Percentiles rank a stretch among this genome's conserved stretches.
These are phyloP conservation scores for Marsdenia floribunda DNA, from an alignment of 257 asterid species.

Conservation along the genomic window DNA sequence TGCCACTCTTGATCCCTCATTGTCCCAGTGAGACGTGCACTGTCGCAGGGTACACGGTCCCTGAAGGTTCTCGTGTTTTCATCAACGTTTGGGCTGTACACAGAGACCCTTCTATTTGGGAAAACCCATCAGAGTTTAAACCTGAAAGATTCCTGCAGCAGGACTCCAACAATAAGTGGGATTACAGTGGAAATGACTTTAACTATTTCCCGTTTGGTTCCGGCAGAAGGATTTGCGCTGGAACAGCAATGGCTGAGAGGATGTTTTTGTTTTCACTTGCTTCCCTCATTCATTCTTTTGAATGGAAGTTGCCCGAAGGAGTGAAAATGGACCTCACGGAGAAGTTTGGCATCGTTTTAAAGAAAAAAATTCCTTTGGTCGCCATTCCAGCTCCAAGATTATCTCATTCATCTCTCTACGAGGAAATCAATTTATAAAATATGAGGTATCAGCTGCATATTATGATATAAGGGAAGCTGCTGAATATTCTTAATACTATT, in stretches of 20 bases:
- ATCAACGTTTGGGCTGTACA: constrained; percentile 70
- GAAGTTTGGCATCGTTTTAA: constrained; percentile 63
- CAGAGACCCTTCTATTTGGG: constrained; percentile 50
- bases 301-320: constrained; percentile 42
- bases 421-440: background rate
- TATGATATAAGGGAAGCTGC: too few relatives aligned
- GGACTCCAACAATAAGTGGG: constrained; percentile 16
- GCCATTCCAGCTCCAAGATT: constrained; percentile 55
- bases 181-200: constrained; percentile 52
- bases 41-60: constrained; percentile 44
- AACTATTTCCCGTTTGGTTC: constrained; percentile 62
- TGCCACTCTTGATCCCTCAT: constrained; percentile 68
- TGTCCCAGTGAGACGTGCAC: constrained; percentile 47
- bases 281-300: constrained; percentile 52
- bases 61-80: constrained; percentile 54
- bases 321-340: constrained; percentile 39
- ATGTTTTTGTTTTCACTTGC: constrained; percentile 56
- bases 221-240: constrained; percentile 66
- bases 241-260: constrained; percentile 60
- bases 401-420: constrained; percentile 29
- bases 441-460: too few relatives aligned
- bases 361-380: constrained; percentile 45
- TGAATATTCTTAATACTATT: too few relatives aligned
- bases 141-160: constrained; percentile 41
- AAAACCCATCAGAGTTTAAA: constrained; percentile 35